These are phyloP conservation scores for Kuraishia hungarica DNA, from an alignment of 805 yeast species.

Conservation along the genomic window DNA sequence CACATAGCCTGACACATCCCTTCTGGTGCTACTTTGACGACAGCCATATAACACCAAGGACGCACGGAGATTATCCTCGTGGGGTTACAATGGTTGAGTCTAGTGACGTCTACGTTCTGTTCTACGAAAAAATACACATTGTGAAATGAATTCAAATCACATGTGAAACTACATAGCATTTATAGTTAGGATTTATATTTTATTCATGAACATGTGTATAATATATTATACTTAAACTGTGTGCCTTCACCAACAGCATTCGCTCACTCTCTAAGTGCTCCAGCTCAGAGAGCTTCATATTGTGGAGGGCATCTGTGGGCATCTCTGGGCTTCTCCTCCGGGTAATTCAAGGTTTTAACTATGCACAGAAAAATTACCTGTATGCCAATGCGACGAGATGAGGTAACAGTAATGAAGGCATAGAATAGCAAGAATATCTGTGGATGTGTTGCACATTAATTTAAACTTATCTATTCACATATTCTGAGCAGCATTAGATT, in stretches of 20 bases:
- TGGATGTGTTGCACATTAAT: background rate
- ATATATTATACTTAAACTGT: too few relatives aligned
- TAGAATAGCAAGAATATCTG: background rate
- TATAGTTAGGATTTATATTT: too few relatives aligned
- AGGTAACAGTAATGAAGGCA: background rate
- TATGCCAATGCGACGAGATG: background rate
- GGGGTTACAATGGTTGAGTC: conserved; percentile 32
- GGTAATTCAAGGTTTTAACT: background rate
- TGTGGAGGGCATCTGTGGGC: background rate
- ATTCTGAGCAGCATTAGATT: background rate
- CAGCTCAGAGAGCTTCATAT: too few relatives aligned
- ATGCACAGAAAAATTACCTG: background rate
- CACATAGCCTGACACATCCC: conserved; percentile 30
- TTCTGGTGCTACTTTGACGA: conserved; percentile 75
- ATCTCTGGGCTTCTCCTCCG: background rate
- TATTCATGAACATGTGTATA: too few relatives aligned
- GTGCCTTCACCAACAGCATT: background rate
- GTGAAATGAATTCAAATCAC: background rate
- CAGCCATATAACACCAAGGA: conserved; percentile 40
- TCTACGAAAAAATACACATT: conserved; percentile 32
- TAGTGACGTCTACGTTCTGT: conserved; percentile 60
- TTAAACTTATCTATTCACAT: too few relatives aligned
- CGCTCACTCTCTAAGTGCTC: too few relatives aligned
- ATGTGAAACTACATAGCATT: background rate
- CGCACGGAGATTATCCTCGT: conserved; percentile 38